Conservation (phyloP, 305 asterid genomes). For the Rubia tinctorum region DNA sequence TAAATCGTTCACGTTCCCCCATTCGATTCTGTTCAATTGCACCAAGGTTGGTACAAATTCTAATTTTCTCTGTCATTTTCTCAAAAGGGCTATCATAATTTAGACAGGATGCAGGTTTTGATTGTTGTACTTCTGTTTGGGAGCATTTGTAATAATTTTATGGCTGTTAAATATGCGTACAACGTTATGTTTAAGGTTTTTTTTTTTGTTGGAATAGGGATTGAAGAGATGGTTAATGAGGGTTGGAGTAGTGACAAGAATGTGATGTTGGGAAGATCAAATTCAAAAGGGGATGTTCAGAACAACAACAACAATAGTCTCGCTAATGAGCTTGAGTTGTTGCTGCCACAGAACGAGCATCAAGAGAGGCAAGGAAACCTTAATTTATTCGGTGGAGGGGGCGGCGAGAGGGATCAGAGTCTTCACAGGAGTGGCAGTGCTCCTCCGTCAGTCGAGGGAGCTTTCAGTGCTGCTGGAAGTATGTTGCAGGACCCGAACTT, state of each 20-base stretch:
- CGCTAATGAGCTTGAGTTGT: slow-evolving; percentile 46
- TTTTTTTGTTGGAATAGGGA: slow-evolving; percentile 13
- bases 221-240: slow-evolving; percentile 22
- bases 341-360: slow-evolving; percentile 25
- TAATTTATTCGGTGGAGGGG: slow-evolving; percentile 28
- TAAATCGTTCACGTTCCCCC: background rate
- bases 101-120: background rate
- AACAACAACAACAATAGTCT: slow-evolving; percentile 27
- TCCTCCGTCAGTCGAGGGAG: slow-evolving; percentile 56
- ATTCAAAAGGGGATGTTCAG: slow-evolving; percentile 38
- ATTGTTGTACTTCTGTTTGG: background rate
- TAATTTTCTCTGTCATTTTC: background rate
- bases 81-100: background rate
- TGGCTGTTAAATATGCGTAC: slow-evolving; percentile 1
- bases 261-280: slow-evolving; percentile 42
- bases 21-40: slow-evolving; percentile 3
- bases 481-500: slow-evolving; percentile 42
- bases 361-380: slow-evolving; percentile 46
- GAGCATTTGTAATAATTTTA: background rate
- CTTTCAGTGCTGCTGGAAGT: slow-evolving; percentile 55
- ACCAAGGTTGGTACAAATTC: slow-evolving; percentile 2
- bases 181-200: background rate
- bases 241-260: slow-evolving; percentile 25
- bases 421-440: slow-evolving; percentile 83
- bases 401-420: slow-evolving; percentile 46